These are phyloP conservation scores for Nannochloris sp. DNA, from an alignment of 139 green algal species.

Conservation along the genomic window DNA sequence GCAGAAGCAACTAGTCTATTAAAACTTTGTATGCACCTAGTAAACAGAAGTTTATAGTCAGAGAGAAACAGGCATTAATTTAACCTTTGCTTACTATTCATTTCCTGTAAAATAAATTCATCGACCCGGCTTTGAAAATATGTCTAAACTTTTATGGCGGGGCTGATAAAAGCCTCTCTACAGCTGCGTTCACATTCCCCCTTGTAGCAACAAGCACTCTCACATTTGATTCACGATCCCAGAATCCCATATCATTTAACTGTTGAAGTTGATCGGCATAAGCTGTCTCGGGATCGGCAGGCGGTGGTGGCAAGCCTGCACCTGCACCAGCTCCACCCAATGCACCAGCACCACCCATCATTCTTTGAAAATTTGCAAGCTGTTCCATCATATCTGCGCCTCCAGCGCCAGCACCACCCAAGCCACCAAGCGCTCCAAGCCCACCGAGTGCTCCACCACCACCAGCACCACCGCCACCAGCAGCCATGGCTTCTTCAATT, in stretches of 20 bases:
- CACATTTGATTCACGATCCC: constrained; percentile 59
- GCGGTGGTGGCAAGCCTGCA: constrained; percentile 17
- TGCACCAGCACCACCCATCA: constrained; percentile 14
- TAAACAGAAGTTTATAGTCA: background rate
- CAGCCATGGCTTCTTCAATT: too few relatives aligned
- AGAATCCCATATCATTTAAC: constrained; percentile 94
- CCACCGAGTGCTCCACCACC: background rate
- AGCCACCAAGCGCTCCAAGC: constrained; percentile 23
- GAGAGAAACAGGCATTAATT: background rate
- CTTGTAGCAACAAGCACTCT: constrained; percentile 55
- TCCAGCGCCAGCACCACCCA: constrained; percentile 19
- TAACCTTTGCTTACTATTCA: background rate
- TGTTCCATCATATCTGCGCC: background rate
- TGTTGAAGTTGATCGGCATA: constrained; percentile 84
- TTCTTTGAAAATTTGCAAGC: too few relatives aligned
- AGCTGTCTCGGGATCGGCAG: constrained; percentile 54
- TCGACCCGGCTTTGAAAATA: background rate
- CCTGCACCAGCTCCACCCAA: constrained; percentile 3
- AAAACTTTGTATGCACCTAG: background rate
- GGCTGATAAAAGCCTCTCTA: constrained; percentile 69
- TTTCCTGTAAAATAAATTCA: background rate
- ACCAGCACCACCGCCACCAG: too few relatives aligned
- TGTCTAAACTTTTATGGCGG: constrained; percentile 8
- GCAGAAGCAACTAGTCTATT: background rate
- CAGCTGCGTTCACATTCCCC: constrained; percentile 84